phyloP scores from a whole-genome alignment of 1,139 yeast genomes.

The Geotrichum siamense region DNA sequence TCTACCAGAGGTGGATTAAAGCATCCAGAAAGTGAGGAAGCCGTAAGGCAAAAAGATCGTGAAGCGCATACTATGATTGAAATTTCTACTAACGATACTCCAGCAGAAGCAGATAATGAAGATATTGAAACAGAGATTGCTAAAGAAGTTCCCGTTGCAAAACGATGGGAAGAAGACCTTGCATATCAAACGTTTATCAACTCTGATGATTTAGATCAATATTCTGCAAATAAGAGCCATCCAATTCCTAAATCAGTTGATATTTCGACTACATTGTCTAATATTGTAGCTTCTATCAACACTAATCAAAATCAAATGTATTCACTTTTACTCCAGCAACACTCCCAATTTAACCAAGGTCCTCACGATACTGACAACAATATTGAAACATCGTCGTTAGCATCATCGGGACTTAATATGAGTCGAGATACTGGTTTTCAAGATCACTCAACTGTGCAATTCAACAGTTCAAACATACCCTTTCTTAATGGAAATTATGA shows the following conservation, averaged over 20 bases:
- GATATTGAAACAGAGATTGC: conserved; percentile 14
- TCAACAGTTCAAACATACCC: neutral
- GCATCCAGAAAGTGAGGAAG: conserved; percentile 28
- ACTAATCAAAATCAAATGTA: neutral
- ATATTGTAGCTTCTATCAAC: neutral
- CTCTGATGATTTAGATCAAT: conserved; percentile 3
- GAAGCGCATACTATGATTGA: conserved; percentile 28
- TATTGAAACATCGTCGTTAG: neutral
- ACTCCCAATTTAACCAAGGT: neutral
- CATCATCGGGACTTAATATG: too few relatives aligned
- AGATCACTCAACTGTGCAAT: neutral
- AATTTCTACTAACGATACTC: conserved; percentile 25
- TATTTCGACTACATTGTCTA: neutral
- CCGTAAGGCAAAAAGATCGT: conserved; percentile 25
- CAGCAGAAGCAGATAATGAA: conserved; percentile 26
- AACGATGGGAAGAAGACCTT: conserved; percentile 16
- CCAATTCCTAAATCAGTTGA: too few relatives aligned
- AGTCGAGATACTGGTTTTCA: too few relatives aligned
- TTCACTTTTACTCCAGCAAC: neutral
- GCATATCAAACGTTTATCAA: conserved; percentile 11
- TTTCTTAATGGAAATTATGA: neutral
- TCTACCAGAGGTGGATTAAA: conserved; percentile 30
- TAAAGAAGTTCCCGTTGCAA: conserved; percentile 19
- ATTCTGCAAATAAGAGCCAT: too few relatives aligned
- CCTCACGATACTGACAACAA: neutral